A percentile compares a stretch with the other conserved stretches of the same genome.
Evolutionary conservation across 1,284 basidiomycete genomes (phyloP).

Genomic region (Cutaneotrichosporon sp.): DNA sequence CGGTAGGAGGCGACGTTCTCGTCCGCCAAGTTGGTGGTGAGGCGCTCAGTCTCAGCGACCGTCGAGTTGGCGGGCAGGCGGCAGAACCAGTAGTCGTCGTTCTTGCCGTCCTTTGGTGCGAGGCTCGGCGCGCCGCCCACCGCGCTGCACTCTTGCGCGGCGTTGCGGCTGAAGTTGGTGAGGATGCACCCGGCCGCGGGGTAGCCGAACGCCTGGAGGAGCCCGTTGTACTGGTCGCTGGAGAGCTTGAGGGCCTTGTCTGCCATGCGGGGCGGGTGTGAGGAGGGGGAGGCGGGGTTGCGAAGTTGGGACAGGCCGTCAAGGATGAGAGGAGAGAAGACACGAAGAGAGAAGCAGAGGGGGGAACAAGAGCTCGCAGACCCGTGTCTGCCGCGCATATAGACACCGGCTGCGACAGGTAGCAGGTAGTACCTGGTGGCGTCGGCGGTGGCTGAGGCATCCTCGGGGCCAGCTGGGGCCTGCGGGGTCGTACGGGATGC

Average conservation of each 20-base stretch:
- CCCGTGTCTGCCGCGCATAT: too few relatives aligned
- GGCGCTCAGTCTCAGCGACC: background rate
- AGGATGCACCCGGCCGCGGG: background rate
- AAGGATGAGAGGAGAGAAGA: too few relatives aligned
- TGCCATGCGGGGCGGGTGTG: background rate
- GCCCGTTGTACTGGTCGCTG: background rate
- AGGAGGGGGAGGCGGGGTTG: too few relatives aligned
- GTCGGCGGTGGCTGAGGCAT: background rate
- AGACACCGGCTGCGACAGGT: too few relatives aligned
- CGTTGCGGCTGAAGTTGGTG: background rate
- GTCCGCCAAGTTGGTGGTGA: background rate
- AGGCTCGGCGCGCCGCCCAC: background rate
- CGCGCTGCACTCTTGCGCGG: background rate
- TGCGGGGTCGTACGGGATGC: background rate
- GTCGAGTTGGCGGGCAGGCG: background rate
- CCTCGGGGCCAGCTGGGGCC: background rate
- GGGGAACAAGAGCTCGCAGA: too few relatives aligned
- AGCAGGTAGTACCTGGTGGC: background rate
- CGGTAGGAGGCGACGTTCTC: background rate
- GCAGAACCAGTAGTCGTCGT: background rate
- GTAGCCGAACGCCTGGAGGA: conserved; percentile 1
- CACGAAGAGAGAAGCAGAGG: too few relatives aligned
- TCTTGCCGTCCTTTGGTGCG: background rate
- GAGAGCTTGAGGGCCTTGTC: background rate
- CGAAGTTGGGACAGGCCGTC: too few relatives aligned